These are phyloP conservation scores for Thelonectria discophora DNA, from an alignment of 2,329 filamentous ascomycete genomes.

Conservation along the genomic window DNA sequence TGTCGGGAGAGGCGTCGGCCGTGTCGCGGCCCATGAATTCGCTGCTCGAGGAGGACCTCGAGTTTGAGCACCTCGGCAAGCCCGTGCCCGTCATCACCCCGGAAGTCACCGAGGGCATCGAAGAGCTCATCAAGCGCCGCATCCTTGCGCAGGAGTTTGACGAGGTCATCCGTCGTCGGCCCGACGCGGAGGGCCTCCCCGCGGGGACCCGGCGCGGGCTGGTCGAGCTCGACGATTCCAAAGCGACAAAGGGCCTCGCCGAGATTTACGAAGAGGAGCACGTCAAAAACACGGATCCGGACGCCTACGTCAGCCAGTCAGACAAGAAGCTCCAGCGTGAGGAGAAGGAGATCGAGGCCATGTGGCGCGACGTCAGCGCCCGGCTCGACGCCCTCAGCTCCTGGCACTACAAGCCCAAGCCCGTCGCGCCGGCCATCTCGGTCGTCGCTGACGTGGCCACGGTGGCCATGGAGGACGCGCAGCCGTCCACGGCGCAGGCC, in stretches of 20 bases:
- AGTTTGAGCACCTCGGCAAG: conserved; percentile 95
- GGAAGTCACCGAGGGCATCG: conserved; percentile 89
- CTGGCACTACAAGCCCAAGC: conserved; percentile 95
- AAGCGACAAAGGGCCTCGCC: conserved; percentile 85
- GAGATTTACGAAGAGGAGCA: conserved; percentile 96
- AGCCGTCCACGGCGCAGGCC: conserved; percentile 82
- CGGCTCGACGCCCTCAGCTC: conserved; percentile 90
- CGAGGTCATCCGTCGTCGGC: conserved; percentile 84
- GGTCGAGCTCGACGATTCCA: conserved; percentile 85
- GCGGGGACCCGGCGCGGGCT: conserved; percentile 72
- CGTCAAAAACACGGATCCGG: conserved; percentile 77
- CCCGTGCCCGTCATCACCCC: conserved; percentile 93
- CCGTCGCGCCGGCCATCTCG: conserved; percentile 80
- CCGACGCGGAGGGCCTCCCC: conserved; percentile 73
- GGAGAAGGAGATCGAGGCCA: conserved; percentile 80
- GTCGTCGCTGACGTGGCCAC: conserved; percentile 92
- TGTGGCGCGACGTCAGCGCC: conserved; percentile 84
- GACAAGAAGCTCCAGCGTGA: conserved; percentile 85
- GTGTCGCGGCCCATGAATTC: conserved; percentile 88
- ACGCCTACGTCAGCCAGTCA: conserved; percentile 79
- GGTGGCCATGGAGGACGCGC: conserved; percentile 92
- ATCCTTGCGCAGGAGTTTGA: conserved; percentile 93
- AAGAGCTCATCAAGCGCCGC: conserved; percentile 91
- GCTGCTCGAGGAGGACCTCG: conserved; percentile 90
- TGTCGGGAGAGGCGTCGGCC: conserved; percentile 87